These are phyloP conservation scores for Hemerocallis citrina DNA, from an alignment of 106 monocot genomes.

Conservation along the genomic window DNA sequence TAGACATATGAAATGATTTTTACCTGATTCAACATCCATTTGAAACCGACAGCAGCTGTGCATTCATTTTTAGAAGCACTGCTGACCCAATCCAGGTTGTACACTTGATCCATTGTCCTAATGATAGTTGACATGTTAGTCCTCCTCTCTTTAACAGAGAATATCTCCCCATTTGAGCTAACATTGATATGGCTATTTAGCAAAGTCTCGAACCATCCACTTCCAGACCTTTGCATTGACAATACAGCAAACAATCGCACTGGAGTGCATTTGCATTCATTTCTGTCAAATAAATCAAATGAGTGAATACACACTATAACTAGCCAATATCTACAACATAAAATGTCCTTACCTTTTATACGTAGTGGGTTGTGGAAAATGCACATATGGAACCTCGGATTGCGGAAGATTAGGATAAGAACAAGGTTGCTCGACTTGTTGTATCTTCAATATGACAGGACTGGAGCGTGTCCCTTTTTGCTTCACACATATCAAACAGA, in stretches of 20 bases:
- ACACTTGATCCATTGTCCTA: slow-evolving; percentile 12
- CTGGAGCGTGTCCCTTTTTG: slow-evolving; percentile 12
- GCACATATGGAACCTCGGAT: slow-evolving; percentile 26
- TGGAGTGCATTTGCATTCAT: slow-evolving; percentile 42
- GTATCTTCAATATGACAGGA: slow-evolving; percentile 8
- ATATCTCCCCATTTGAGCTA: slow-evolving; percentile 18
- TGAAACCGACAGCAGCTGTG: slow-evolving; percentile 19
- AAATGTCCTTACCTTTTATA: no score
- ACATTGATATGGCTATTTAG: slow-evolving; percentile 21
- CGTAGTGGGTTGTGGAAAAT: slow-evolving; percentile 36
- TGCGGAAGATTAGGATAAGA: neutral
- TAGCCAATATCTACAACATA: no score
- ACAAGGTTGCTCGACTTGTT: slow-evolving; percentile 11
- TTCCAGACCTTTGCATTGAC: slow-evolving; percentile 61
- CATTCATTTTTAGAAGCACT: slow-evolving; percentile 19
- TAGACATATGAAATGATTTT: no score
- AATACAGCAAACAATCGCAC: slow-evolving; percentile 42
- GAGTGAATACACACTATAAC: no score
- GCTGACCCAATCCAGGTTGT: slow-evolving; percentile 20
- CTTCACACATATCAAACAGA: slow-evolving; percentile 40
- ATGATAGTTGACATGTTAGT: slow-evolving; percentile 14
- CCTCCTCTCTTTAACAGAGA: slow-evolving; percentile 17
- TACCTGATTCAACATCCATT: slow-evolving; percentile 27
- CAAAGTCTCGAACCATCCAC: slow-evolving; percentile 56
- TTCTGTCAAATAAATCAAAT: no score